phyloP scores from a whole-genome alignment of 129 eudicot genomes.

The Flaveria ramosissima region DNA sequence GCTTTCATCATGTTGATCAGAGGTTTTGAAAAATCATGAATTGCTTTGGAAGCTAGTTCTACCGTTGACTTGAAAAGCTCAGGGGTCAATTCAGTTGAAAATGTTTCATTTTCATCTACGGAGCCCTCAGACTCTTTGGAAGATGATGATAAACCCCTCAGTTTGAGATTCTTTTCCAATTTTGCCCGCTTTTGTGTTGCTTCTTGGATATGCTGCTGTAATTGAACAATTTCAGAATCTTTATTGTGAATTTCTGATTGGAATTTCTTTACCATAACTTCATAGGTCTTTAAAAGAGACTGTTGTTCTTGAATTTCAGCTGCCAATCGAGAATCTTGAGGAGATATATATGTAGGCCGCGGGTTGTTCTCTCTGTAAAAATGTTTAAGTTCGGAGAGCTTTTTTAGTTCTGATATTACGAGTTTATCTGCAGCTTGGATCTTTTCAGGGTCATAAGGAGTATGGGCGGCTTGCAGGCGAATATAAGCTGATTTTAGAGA shows the following conservation, averaged over 20 bases:
- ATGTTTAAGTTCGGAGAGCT: slow-evolving; percentile 83
- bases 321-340: slow-evolving; percentile 91
- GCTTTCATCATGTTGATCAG: slow-evolving; percentile 99
- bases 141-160: slow-evolving; percentile 76
- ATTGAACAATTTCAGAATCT: slow-evolving; percentile 77
- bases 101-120: slow-evolving; percentile 45
- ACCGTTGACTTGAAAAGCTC: slow-evolving; percentile 79
- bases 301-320: slow-evolving; percentile 97
- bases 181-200: slow-evolving; percentile 70
- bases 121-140: slow-evolving; percentile 60
- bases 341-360: slow-evolving; percentile 70
- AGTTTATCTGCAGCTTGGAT: slow-evolving; percentile 92
- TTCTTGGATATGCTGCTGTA: slow-evolving; percentile 84
- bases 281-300: slow-evolving; percentile 80
- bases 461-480: slow-evolving; percentile 87
- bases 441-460: slow-evolving; percentile 97
- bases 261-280: slow-evolving; percentile 93
- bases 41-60: slow-evolving; percentile 70
- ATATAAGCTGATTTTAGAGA: slow-evolving; percentile 86
- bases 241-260: slow-evolving; percentile 95
- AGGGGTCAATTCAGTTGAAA: slow-evolving; percentile 57
- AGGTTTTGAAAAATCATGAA: slow-evolving; percentile 93
- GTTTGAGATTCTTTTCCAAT: slow-evolving; percentile 84
- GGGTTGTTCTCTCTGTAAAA: slow-evolving; percentile 90
- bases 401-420: slow-evolving; percentile 81